A percentile compares a stretch with the other conserved stretches of the same genome.
These are phyloP conservation scores for Stachybotrys echinatus DNA, from an alignment of 2,329 filamentous ascomycete species.

Conservation along the genomic window DNA sequence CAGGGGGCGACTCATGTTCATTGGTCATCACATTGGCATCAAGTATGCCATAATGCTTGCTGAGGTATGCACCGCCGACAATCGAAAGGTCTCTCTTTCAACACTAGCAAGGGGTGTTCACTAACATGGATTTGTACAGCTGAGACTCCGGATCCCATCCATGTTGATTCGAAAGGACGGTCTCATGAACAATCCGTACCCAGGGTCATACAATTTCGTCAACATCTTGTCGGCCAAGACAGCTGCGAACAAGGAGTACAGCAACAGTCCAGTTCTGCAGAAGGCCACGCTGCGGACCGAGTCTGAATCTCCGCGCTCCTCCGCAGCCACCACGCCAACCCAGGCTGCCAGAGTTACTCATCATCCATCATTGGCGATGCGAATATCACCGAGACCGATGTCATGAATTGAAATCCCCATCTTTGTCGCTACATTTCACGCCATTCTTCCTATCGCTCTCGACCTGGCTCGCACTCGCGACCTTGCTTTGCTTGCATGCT, in stretches of 20 bases:
- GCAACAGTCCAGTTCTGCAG: neutral
- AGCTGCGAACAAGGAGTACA: conserved; percentile 6
- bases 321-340: neutral
- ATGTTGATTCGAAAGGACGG: conserved; percentile 56
- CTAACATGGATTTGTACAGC: conserved; percentile 24
- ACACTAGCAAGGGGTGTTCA: neutral
- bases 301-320: neutral
- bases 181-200: conserved; percentile 39
- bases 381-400: neutral
- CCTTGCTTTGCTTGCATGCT: no score
- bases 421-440: no score
- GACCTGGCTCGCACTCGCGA: no score
- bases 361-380: neutral
- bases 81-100: no score
- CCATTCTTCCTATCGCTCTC: no score
- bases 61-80: conserved; percentile 33
- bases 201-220: conserved; percentile 36
- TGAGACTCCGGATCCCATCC: conserved; percentile 54
- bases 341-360: neutral
- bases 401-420: no score
- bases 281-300: neutral
- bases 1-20: conserved; percentile 46
- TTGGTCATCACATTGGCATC: conserved; percentile 51
- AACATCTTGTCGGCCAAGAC: conserved; percentile 36
- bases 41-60: conserved; percentile 51